phyloP scores from a whole-genome alignment of 2,329 filamentous ascomycete genomes.

The Fragosphaeria purpurea region DNA sequence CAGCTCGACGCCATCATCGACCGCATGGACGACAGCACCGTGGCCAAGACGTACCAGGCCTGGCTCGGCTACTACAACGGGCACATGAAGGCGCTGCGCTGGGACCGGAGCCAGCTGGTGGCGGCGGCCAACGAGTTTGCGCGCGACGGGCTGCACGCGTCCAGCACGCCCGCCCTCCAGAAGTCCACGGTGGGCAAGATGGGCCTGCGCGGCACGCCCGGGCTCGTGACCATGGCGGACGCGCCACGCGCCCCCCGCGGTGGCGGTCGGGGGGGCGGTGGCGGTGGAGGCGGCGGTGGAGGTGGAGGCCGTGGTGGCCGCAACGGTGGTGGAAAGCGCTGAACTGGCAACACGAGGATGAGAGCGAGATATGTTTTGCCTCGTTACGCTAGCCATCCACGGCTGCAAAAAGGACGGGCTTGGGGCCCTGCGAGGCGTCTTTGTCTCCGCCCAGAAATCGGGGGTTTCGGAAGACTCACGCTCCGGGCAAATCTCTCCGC shows the following conservation, averaged over 20 bases:
- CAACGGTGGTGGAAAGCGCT: conserved; percentile 12
- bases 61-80: conserved; percentile 49
- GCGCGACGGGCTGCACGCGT: conserved; percentile 33
- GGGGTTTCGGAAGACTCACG: too few relatives aligned
- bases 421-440: too few relatives aligned
- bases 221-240: conserved; percentile 36
- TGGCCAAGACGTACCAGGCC: conserved; percentile 42
- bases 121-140: conserved; percentile 41
- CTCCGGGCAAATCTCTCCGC: too few relatives aligned
- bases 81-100: conserved; percentile 33
- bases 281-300: not conserved
- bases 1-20: conserved; percentile 31
- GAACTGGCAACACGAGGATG: too few relatives aligned
- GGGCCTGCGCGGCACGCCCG: conserved; percentile 42
- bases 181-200: conserved; percentile 45
- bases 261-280: conserved; percentile 5
- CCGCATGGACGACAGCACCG: conserved; percentile 33
- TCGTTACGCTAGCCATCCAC: too few relatives aligned
- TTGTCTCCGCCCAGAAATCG: too few relatives aligned
- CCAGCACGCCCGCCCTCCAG: conserved; percentile 36
- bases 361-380: too few relatives aligned
- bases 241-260: conserved; percentile 19
- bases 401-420: too few relatives aligned
- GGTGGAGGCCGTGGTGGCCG: conserved; percentile 3
- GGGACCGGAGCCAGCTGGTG: conserved; percentile 36